phyloP scores from a whole-genome alignment of 169 alveolate species.

The Plasmodium ovale region DNA sequence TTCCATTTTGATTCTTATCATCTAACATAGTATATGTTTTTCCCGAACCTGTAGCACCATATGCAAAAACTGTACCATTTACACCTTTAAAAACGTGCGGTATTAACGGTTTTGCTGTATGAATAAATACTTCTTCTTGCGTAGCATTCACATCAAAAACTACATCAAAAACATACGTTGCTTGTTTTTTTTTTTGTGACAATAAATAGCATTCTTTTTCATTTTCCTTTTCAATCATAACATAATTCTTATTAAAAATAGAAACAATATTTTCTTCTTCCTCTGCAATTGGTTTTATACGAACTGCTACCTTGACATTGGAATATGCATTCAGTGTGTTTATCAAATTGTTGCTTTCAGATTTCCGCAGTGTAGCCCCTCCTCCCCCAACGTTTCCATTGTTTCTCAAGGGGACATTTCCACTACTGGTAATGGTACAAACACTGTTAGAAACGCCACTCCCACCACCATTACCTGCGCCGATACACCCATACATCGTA shows the following conservation, averaged over 20 bases:
- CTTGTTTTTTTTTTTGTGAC: conserved; percentile 86
- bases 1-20: conserved; percentile 92
- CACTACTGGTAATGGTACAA: neutral
- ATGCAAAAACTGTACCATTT: conserved; percentile 96
- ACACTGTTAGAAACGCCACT: neutral
- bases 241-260: conserved; percentile 71
- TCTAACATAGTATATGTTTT: conserved; percentile 98
- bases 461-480: neutral
- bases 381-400: too few species aligned
- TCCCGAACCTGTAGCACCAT: conserved; percentile 99
- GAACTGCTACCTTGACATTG: conserved; percentile 73
- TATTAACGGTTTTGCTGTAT: conserved; percentile 90
- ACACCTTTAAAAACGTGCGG: conserved; percentile 94
- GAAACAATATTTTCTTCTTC: conserved; percentile 69
- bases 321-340: conserved; percentile 63
- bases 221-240: conserved; percentile 49
- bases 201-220: conserved; percentile 81
- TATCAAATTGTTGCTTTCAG: conserved; percentile 32
- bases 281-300: conserved; percentile 65
- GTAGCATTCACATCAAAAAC: conserved; percentile 91
- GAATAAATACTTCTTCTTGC: conserved; percentile 90
- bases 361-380: too few species aligned
- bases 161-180: conserved; percentile 93
- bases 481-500: neutral
- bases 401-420: neutral